Evolutionary conservation across 108 stramenopile genomes (phyloP), one percentile per base, ranked within the genome.

Genomic region (Aurantiochytrium sp.): DNA sequence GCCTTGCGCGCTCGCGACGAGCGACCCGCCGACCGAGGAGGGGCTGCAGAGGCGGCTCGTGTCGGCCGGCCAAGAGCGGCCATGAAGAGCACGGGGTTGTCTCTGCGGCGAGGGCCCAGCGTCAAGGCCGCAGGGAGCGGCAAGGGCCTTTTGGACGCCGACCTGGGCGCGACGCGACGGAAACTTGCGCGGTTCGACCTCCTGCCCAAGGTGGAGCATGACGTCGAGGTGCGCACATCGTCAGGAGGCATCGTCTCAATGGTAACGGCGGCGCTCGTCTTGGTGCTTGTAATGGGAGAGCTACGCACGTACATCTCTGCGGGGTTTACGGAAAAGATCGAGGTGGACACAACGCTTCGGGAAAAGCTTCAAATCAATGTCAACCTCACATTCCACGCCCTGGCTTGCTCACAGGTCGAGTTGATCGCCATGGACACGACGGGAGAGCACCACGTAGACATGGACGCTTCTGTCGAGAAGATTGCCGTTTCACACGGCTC

Each of bases 361-460:
- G 76, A 83, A 18, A 21, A 53, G 76, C 76, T 83, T 6, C 45
- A 53, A 12, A 83, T 83, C 51, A 83, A 83, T 45, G 51, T 83
- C 43, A 53, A 83, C 49, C 14, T 83, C 49, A 83, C 76, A 12
- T 83, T 83, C 51, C 76, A 83, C 76, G 76, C 76, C 12, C 5
- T 83, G 10, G 76, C 49, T 8, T 83, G 76, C 76, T 83, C 76
- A 6, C 76, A 83, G 76, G 76, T 83, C 49, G 76, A 83, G 76
- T 23, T 83, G 16, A 53, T 83, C 25, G 76, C 23, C 4, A 83
- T 83, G 76, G 76, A 83, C 28, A 45, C 51, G 10, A 83, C 76
- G 18, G 76, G 76, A 12, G 76, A 83, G 76, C 76, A 83, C 76
- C 76, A 83, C n/a, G 49, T 83, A 8, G 49, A 83, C 45, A 6